Base-by-base conservation (phyloP, 2,329 filamentous ascomycete species). In the Colletotrichum tropicicola region DNA sequence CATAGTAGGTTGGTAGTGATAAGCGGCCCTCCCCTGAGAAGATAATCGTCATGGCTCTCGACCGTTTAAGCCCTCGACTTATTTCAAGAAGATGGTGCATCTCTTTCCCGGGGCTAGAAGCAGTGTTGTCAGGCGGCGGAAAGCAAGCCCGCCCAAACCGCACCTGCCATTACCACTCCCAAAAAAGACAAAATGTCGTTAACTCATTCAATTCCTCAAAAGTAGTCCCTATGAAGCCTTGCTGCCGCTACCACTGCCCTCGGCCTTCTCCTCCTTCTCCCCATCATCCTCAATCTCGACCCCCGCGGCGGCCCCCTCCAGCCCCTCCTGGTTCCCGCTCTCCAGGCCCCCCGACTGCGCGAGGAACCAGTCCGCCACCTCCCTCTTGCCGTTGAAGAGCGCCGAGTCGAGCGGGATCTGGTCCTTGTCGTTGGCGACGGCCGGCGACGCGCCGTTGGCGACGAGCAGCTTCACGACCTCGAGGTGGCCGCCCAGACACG, bases 401-500 rank as follows among this genome's bases (percentile, higher is more conserved):
- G 92, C 91, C 70, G 93, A 82, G 71, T 93, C 92, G 2, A 94
- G 82, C 3, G 91, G 89, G 70, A 94, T 91, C 71, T 97, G 92
- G 27, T 97, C 94, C 49, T 92, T 92, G 73, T 90, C 88, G 75
- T 98, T 98, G 73, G 90, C 90, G 30, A 93, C 81, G 10, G 89
- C 89, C 5, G 94, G 89, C 63, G 93, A 91, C 1, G 94, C 94
- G 3, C 93, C 94, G 3, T 88, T 83, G 45, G 89, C 88, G 2
- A 97, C 83, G 12, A 99, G 85, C 1, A 89, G 79, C 80, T 94
- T 92, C 6, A 97, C 93, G 4, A 89, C 87, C 6, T 90, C 87
- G 3, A 98, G 81, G 73, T 98, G 94, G 2, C 94, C 94, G 58
- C 97, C 96, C 59, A 98, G 82, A 0, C 93, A 92, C 0, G 95